A percentile compares a stretch with the other conserved stretches of the same genome.
Evolutionary conservation across 148 eudicot species (phyloP).

Genomic region (Talinum fruticosum): DNA sequence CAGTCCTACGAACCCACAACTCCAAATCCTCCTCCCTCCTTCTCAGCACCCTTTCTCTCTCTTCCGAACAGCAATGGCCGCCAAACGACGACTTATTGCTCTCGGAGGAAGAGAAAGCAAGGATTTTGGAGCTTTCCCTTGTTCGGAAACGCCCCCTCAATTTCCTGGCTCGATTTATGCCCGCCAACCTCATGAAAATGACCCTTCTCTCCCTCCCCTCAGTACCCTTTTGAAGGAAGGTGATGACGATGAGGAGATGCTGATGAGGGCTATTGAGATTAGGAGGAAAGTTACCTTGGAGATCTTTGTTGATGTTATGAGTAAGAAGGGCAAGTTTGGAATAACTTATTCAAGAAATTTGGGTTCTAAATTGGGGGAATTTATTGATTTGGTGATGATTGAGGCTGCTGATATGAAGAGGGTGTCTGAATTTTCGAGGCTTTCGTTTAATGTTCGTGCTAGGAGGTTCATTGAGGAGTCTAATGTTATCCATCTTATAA

Average conservation of each 20-base stretch:
- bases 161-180: conserved; percentile 80
- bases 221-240: conserved; percentile 31
- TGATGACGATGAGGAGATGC: conserved; percentile 43
- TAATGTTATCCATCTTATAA: conserved; percentile 66
- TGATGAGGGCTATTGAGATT: conserved; percentile 71
- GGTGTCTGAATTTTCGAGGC: conserved; percentile 40
- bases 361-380: conserved; percentile 42
- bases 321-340: conserved; percentile 74
- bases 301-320: conserved; percentile 64
- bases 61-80: conserved; percentile 10
- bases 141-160: conserved; percentile 54
- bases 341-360: conserved; percentile 69
- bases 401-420: conserved; percentile 74
- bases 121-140: conserved; percentile 54
- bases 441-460: conserved; percentile 80
- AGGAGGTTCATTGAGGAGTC: conserved; percentile 50
- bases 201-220: conserved; percentile 44
- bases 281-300: conserved; percentile 68
- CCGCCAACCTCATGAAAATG: conserved; percentile 28
- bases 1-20: conserved; percentile 60
- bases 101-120: conserved; percentile 37
- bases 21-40: conserved; percentile 53
- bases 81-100: conserved; percentile 21
- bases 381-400: conserved; percentile 80
- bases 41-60: conserved; percentile 16